A percentile compares a stretch with the other conserved stretches of the same genome.
These are phyloP conservation scores for Nitzschia inconspicua DNA, from an alignment of 108 stramenopile species.

Conservation along the genomic window DNA sequence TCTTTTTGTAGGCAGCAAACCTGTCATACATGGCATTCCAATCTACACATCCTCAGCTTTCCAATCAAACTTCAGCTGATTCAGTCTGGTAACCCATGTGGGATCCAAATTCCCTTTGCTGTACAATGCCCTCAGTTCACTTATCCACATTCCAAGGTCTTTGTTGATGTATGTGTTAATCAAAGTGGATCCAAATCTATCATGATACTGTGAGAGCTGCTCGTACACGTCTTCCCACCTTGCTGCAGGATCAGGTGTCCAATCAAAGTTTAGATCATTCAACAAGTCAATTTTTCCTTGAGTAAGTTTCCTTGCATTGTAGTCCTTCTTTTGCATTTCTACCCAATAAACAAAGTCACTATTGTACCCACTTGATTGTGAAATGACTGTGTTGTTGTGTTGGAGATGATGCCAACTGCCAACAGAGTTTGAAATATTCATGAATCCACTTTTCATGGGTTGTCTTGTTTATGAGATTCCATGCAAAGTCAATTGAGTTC, in stretches of 20 bases:
- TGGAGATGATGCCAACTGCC: background rate
- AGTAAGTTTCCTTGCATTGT: too few species aligned
- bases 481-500: conserved; percentile 47
- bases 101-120: too few species aligned
- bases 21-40: conserved; percentile 16
- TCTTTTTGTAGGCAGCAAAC: conserved; percentile 2
- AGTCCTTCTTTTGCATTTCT: too few species aligned
- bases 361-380: too few species aligned
- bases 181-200: background rate
- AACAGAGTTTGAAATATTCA: conserved; percentile 6
- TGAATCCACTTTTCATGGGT: conserved; percentile 6
- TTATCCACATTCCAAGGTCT: background rate
- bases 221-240: conserved; percentile 9
- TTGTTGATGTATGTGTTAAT: conserved; percentile 3
- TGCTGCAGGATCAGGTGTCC: too few species aligned
- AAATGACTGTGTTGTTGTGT: too few species aligned
- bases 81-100: background rate
- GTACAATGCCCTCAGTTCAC: background rate
- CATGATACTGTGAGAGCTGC: background rate
- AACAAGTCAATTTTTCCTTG: background rate
- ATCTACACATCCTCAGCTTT: background rate
- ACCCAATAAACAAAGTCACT: too few species aligned
- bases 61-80: conserved; percentile 1
- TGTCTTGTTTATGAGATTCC: conserved; percentile 9
- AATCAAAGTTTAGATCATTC: conserved; percentile 11